Base-by-base conservation (phyloP, 148 eudicot species). In the Pharnaceum exiguum region DNA sequence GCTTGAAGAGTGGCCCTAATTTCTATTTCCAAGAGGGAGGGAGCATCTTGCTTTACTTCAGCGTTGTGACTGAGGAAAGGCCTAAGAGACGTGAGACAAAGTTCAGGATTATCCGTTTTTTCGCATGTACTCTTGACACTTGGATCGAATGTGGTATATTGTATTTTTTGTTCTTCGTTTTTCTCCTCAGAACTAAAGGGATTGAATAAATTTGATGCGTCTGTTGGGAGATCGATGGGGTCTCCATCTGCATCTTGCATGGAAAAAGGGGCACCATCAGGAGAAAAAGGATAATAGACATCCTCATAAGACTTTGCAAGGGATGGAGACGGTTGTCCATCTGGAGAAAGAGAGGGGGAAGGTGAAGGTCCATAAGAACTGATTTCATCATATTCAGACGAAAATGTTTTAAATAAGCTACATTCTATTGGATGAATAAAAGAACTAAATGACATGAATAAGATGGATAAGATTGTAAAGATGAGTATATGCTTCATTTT, bases 91-190 rank as follows among this genome's bases (percentile, higher is more conserved):
- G 54, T 17, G 13, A 71, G 1, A 58, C 85, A 80, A 3, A 76
- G 38, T 2, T 32, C 40, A 0, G 76, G 63, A 26, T 73, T 42
- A 18, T 76, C 81, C 0, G 85, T 80, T 4, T 60, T 50, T 0
- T 33, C 38, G 17, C 84, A 79, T 1, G 62, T 62, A 32, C 59
- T 48, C 49, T 51, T 55, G 16, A 75, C 38, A 7, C 5, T 19
- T 2, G 51, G 37, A 7, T 43, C n/a, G n/a, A n/a, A n/a, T n/a
- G n/a, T n/a, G n/a, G n/a, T n/a, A n/a, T n/a, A n/a, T n/a, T n/a
- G n/a, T n/a, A n/a, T n/a, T n/a, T n/a, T n/a, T n/a, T n/a, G n/a
- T n/a, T n/a, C n/a, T n/a, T n/a, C n/a, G n/a, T n/a, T n/a, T n/a
- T n/a, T n/a, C n/a, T n/a, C n/a, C n/a, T n/a, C n/a, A n/a, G n/a